Conservation (phyloP, 805 yeast species). For the Clavispora asparagi region DNA sequence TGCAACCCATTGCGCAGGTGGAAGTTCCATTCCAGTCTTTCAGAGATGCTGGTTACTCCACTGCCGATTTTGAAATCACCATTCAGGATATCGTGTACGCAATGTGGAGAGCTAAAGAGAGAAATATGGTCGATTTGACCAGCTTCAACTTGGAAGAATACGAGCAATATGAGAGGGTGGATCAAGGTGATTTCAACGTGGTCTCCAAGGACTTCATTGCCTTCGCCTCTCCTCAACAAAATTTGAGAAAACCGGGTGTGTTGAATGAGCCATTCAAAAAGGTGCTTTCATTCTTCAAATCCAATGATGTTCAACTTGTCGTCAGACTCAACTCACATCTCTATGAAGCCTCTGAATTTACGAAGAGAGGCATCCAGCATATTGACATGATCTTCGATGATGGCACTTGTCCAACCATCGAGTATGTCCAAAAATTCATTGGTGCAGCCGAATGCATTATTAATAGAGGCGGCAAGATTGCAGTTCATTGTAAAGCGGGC, state of each 20-base stretch:
- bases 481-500: constrained; percentile 99
- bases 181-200: constrained; percentile 93
- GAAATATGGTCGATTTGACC: constrained; percentile 81
- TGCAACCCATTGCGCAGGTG: constrained; percentile 88
- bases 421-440: constrained; percentile 83
- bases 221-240: constrained; percentile 92
- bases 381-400: constrained; percentile 96
- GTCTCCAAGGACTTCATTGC: constrained; percentile 93
- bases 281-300: constrained; percentile 72
- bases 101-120: constrained; percentile 95
- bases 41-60: constrained; percentile 96
- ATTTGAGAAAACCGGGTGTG: constrained; percentile 38
- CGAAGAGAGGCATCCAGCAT: constrained; percentile 78
- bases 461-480: constrained; percentile 82
- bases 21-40: constrained; percentile 93
- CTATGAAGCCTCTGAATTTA: constrained; percentile 81
- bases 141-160: constrained; percentile 87
- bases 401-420: constrained; percentile 96
- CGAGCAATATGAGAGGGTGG: constrained; percentile 91
- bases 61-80: constrained; percentile 88
- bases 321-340: constrained; percentile 90
- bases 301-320: constrained; percentile 76
- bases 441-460: constrained; percentile 94
- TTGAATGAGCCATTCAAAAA: constrained; percentile 73
- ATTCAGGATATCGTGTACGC: constrained; percentile 96